Evolutionary conservation across 1,284 basidiomycete species (phyloP).

Genomic region (Cryptococcus deneoformans): DNA sequence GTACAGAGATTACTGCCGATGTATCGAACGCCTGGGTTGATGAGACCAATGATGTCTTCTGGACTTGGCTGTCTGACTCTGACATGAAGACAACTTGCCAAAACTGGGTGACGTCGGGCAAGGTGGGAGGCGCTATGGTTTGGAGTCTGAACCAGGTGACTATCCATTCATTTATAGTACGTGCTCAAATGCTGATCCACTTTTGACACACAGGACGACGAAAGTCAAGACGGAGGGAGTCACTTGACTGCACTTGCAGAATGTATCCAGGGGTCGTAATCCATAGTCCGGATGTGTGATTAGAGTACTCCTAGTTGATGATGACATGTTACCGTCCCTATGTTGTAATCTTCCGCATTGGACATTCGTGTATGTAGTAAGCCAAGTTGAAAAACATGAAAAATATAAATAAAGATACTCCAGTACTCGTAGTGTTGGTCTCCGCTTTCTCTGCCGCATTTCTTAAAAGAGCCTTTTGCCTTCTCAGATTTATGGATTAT

Average conservation of each 20-base stretch:
- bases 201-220: conserved; percentile 1
- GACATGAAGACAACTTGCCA: conserved; percentile 22
- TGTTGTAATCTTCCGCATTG: no score
- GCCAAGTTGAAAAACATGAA: no score
- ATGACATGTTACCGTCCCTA: no score
- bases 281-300: no score
- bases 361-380: no score
- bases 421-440: no score
- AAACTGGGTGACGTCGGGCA: conserved; percentile 5
- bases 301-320: no score
- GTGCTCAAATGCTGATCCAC: not conserved
- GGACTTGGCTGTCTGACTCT: conserved; percentile 22
- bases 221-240: conserved; percentile 10
- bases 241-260: conserved; percentile 11
- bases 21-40: conserved; percentile 13
- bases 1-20: conserved; percentile 3
- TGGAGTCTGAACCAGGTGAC: conserved; percentile 25
- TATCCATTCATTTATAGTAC: not conserved
- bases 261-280: conserved; percentile 6
- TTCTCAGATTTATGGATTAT: no score
- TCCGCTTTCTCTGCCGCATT: no score
- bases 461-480: no score
- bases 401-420: no score
- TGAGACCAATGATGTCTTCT: conserved; percentile 15
- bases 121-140: conserved; percentile 25